Percentiles rank a stretch among this genome's conserved stretches.
These are phyloP conservation scores for Glycine tomentella DNA, from an alignment of 306 rosid genomes.

Conservation along the genomic window DNA sequence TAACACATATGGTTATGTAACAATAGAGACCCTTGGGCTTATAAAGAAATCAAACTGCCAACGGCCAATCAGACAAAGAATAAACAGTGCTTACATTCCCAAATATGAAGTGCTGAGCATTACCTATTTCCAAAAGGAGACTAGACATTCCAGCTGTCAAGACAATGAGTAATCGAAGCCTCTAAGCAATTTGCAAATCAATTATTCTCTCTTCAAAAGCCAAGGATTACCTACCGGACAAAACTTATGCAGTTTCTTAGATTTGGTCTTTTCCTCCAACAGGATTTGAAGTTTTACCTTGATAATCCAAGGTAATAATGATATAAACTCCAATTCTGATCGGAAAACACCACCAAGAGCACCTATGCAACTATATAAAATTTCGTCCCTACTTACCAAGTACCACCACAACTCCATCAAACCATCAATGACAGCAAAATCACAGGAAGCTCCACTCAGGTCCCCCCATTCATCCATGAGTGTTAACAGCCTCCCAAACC, in stretches of 20 bases:
- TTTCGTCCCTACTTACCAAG: not conserved
- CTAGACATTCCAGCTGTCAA: constrained; percentile 36
- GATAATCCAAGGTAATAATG: not conserved
- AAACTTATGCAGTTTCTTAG: not conserved
- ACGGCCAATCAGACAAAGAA: constrained; percentile 23
- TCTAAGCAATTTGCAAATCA: constrained; percentile 51
- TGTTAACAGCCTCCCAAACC: constrained; percentile 82
- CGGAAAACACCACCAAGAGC: not conserved
- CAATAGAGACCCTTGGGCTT: constrained; percentile 16
- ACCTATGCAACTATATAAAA: not conserved
- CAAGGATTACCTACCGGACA: constrained; percentile 36
- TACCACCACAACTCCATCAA: constrained; percentile 16
- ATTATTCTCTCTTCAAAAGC: constrained; percentile 38
- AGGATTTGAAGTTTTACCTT: not conserved
- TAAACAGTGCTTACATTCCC: constrained; percentile 42
- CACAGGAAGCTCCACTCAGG: constrained; percentile 38
- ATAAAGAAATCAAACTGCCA: constrained; percentile 33
- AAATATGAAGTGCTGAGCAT: constrained; percentile 37
- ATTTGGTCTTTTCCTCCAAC: not conserved
- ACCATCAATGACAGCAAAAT: constrained; percentile 45
- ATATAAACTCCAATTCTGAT: not conserved
- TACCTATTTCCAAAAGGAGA: constrained; percentile 42
- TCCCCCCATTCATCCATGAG: constrained; percentile 68
- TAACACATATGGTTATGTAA: too few relatives aligned
- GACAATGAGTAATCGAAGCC: constrained; percentile 48